These are phyloP conservation scores for Trichoderma asperellum DNA, from an alignment of 2,329 filamentous ascomycete species.

Conservation along the genomic window DNA sequence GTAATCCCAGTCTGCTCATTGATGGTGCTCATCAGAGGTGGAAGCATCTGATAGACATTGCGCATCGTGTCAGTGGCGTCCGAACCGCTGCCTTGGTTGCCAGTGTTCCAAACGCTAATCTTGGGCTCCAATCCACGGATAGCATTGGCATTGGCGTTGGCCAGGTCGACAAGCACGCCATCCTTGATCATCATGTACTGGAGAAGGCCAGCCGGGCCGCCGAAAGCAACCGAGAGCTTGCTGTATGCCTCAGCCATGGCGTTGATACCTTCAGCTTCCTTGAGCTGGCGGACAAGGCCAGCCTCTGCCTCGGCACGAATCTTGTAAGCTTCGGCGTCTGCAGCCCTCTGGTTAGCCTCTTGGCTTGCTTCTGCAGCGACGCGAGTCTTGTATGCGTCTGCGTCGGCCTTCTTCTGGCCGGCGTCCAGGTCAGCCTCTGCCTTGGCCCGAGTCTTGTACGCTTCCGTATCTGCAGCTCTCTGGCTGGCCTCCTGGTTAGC, in stretches of 20 bases:
- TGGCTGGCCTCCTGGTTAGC: constrained; percentile 58
- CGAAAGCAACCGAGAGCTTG: constrained; percentile 71
- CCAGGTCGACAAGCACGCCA: constrained; percentile 76
- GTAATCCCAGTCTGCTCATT: constrained; percentile 86
- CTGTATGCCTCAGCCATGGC: constrained; percentile 83
- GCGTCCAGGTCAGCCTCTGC: constrained; percentile 65
- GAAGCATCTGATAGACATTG: constrained; percentile 83
- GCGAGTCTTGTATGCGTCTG: constrained; percentile 56
- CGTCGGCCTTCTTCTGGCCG: constrained; percentile 56
- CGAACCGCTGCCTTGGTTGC: constrained; percentile 45
- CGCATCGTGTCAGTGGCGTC: constrained; percentile 66
- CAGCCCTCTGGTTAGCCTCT: constrained; percentile 57
- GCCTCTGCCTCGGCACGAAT: constrained; percentile 61
- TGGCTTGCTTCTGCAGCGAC: constrained; percentile 61
- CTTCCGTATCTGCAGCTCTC: constrained; percentile 56
- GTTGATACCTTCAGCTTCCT: constrained; percentile 74
- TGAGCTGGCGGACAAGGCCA: constrained; percentile 62
- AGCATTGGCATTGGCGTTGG: constrained; percentile 75
- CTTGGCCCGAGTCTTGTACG: constrained; percentile 47
- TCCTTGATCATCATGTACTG: constrained; percentile 89
- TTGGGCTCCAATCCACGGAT: constrained; percentile 81
- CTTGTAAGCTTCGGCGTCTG: constrained; percentile 53
- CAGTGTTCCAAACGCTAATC: constrained; percentile 89
- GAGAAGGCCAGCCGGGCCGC: constrained; percentile 76
- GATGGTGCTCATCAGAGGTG: constrained; percentile 81